These are phyloP conservation scores for Monosporascus sp. DNA, from an alignment of 2,329 filamentous ascomycete species.

Conservation along the genomic window DNA sequence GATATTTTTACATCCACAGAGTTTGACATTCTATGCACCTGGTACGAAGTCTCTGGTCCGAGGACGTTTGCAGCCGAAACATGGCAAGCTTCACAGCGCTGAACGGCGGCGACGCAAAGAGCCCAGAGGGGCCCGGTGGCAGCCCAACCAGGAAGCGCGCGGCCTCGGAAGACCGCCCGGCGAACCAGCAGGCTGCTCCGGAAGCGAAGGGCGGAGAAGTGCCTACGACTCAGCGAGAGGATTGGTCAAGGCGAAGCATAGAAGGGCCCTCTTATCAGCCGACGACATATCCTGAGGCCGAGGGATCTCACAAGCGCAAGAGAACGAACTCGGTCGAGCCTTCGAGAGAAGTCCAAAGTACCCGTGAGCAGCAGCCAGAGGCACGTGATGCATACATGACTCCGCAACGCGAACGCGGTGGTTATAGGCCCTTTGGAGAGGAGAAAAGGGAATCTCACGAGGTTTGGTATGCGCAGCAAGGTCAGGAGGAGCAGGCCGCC, in stretches of 20 bases:
- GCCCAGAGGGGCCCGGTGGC: slow-evolving; percentile 14
- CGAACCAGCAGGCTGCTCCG: slow-evolving; percentile 14
- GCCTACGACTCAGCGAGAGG: slow-evolving; percentile 28
- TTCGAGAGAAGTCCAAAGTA: slow-evolving; percentile 28
- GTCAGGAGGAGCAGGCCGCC: slow-evolving; percentile 40
- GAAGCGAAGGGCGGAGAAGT: slow-evolving; percentile 21
- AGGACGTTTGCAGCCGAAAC: slow-evolving; percentile 22
- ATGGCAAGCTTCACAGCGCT: slow-evolving; percentile 29
- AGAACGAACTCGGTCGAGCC: slow-evolving; percentile 59
- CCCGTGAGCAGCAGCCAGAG: slow-evolving; percentile 28
- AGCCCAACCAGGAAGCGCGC: slow-evolving; percentile 20
- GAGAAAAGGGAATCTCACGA: slow-evolving; percentile 42
- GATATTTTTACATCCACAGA: neutral
- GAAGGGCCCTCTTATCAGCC: slow-evolving; percentile 38
- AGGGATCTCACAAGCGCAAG: slow-evolving; percentile 59
- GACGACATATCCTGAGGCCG: slow-evolving; percentile 36
- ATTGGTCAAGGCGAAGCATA: slow-evolving; percentile 34
- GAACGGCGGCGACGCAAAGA: slow-evolving; percentile 26
- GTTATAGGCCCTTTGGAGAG: slow-evolving; percentile 38
- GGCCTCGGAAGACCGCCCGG: slow-evolving; percentile 21
- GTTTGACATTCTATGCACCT: slow-evolving; percentile 21
- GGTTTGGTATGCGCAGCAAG: slow-evolving; percentile 42
- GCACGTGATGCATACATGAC: slow-evolving; percentile 37
- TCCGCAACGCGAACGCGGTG: slow-evolving; percentile 35
- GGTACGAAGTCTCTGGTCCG: slow-evolving; percentile 16